A percentile compares a stretch with the other conserved stretches of the same genome.
Conservation (phyloP, 2,329 filamentous ascomycete species). For the Fusarium sp. region DNA sequence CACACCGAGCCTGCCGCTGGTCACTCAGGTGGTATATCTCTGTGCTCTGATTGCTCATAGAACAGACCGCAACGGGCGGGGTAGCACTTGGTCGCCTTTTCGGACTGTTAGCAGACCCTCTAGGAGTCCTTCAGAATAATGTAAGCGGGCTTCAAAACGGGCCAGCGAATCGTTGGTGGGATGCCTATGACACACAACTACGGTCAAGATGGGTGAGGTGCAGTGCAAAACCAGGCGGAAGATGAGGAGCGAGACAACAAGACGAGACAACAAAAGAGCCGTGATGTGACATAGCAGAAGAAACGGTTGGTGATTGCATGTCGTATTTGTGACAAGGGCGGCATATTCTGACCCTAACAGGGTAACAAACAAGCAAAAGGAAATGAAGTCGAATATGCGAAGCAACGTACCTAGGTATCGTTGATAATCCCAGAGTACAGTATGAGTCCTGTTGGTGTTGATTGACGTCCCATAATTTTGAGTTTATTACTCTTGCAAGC, state of each 20-base stretch:
- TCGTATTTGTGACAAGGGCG: slow-evolving; percentile 23
- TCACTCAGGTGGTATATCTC: slow-evolving; percentile 29
- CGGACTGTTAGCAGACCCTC: slow-evolving; percentile 1
- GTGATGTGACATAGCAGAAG: slow-evolving; percentile 11
- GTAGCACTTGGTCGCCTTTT: slow-evolving; percentile 28
- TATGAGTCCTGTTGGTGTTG: slow-evolving; percentile 14
- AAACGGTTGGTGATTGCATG: slow-evolving; percentile 12
- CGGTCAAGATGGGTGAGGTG: slow-evolving; percentile 23
- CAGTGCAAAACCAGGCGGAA: slow-evolving; percentile 15
- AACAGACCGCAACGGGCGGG: slow-evolving; percentile 25
- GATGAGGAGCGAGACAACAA: slow-evolving; percentile 15
- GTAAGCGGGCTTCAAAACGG: slow-evolving; percentile 30
- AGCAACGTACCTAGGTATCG: too few species aligned
- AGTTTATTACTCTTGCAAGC: slow-evolving; percentile 33
- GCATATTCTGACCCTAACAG: neutral
- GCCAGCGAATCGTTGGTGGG: slow-evolving; percentile 38
- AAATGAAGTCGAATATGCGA: slow-evolving; percentile 16
- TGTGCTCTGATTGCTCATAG: slow-evolving; percentile 40
- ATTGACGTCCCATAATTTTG: slow-evolving; percentile 35
- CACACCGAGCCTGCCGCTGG: slow-evolving; percentile 44
- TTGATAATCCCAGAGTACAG: neutral
- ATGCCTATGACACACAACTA: slow-evolving; percentile 32
- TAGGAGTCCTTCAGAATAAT: slow-evolving; percentile 19
- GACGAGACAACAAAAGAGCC: slow-evolving; percentile 1
- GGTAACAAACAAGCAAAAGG: neutral